Evolutionary conservation across 139 green algal genomes (phyloP).

Genomic region (Chlorokybus atmophyticus): DNA sequence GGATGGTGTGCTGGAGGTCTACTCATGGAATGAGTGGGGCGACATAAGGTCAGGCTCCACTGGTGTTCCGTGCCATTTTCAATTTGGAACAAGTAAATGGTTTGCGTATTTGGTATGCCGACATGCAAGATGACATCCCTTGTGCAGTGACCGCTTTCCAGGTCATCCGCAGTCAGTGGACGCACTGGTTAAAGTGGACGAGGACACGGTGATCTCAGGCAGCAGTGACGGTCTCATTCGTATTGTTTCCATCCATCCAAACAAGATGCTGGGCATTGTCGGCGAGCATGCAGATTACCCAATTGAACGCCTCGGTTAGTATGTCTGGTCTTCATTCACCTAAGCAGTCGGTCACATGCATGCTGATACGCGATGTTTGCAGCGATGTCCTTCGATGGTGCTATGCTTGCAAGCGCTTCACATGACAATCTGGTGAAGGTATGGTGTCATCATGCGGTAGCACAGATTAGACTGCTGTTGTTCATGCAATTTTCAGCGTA

Average conservation of each 20-base stretch:
- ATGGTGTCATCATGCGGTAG: slow-evolving; percentile 3
- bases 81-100: slow-evolving; percentile 5
- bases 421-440: slow-evolving; percentile 68
- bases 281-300: slow-evolving; percentile 60
- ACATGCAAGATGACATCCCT: too few relatives aligned
- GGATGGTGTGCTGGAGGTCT: slow-evolving; percentile 59
- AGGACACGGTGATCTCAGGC: slow-evolving; percentile 75
- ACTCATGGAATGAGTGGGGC: slow-evolving; percentile 60
- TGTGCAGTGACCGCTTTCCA: slow-evolving; percentile 58
- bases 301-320: slow-evolving; percentile 27
- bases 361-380: too few relatives aligned
- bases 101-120: slow-evolving; percentile 6
- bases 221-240: slow-evolving; percentile 71
- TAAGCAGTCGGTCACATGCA: slow-evolving; percentile 44
- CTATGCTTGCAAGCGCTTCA: slow-evolving; percentile 48
- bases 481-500: background rate
- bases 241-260: slow-evolving; percentile 31
- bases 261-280: slow-evolving; percentile 71
- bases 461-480: background rate
- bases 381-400: slow-evolving; percentile 28
- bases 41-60: slow-evolving; percentile 12
- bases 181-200: slow-evolving; percentile 59
- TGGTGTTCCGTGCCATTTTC: background rate
- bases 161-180: slow-evolving; percentile 66
- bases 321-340: background rate